Conservation (phyloP, 1,284 basidiomycete genomes). For the Tetrapyrgos nigripes region DNA sequence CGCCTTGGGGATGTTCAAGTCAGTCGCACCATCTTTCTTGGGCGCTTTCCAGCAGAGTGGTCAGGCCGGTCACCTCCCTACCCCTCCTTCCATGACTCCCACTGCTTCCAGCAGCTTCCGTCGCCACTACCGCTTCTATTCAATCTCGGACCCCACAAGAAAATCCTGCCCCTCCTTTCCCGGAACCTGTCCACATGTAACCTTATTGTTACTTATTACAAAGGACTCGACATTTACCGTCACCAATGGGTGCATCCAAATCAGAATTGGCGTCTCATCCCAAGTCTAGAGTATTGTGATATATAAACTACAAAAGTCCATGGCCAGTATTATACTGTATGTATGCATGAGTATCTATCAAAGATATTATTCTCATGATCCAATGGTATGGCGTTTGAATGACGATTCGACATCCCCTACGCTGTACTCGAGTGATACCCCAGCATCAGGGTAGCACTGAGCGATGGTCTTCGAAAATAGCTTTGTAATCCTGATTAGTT, state of each 20-base stretch:
- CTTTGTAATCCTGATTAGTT: slow-evolving; percentile 76
- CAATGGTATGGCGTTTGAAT: slow-evolving; percentile 72
- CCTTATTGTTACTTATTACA: no score
- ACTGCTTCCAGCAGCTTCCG: slow-evolving; percentile 24
- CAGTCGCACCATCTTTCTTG: slow-evolving; percentile 41
- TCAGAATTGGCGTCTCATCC: neutral
- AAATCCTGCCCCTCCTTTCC: slow-evolving; percentile 33
- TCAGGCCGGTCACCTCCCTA: slow-evolving; percentile 7
- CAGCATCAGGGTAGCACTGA: slow-evolving; percentile 80
- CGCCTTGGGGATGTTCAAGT: slow-evolving; percentile 43
- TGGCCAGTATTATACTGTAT: no score
- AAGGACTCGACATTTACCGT: no score
- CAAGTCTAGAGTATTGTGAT: no score
- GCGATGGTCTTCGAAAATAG: slow-evolving; percentile 71
- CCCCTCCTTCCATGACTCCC: slow-evolving; percentile 16
- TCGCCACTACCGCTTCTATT: slow-evolving; percentile 14
- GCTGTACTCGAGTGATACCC: slow-evolving; percentile 77
- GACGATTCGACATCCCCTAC: slow-evolving; percentile 78
- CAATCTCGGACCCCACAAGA: slow-evolving; percentile 13
- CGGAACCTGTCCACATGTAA: slow-evolving; percentile 37
- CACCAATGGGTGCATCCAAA: no score
- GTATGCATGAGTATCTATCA: neutral
- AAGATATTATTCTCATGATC: slow-evolving; percentile 38
- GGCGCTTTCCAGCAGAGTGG: slow-evolving; percentile 25
- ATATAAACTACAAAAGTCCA: slow-evolving; percentile 2